Evolutionary conservation across 257 asterid genomes (phyloP).

Genomic region (Ilex asprella): DNA sequence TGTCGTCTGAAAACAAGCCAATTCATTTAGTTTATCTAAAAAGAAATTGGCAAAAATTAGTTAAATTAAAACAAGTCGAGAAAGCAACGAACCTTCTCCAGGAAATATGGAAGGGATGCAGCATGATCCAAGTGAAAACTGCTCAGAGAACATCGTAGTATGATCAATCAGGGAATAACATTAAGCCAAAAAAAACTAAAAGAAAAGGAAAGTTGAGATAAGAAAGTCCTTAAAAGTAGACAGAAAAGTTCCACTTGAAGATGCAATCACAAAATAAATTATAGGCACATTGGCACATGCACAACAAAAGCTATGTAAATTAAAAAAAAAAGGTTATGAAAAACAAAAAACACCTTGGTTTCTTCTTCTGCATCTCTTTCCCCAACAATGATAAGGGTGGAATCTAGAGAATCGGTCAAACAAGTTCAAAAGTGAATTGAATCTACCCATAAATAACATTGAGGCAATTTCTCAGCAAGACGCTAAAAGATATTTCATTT

Average conservation of each 20-base stretch:
- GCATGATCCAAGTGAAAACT: constrained; percentile 99
- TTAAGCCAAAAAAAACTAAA: constrained; percentile 1
- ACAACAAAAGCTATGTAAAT: too few relatives aligned
- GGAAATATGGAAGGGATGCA: constrained; percentile 95
- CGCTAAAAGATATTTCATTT: too few relatives aligned
- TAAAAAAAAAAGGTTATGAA: too few relatives aligned
- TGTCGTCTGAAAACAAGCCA: constrained; percentile 51
- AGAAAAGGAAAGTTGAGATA: not conserved
- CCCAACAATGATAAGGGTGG: too few relatives aligned
- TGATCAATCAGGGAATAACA: not conserved
- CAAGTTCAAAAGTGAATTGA: too few relatives aligned
- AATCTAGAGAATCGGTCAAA: too few relatives aligned
- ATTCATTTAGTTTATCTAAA: constrained; percentile 13
- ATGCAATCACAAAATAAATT: too few relatives aligned
- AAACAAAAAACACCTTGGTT: too few relatives aligned
- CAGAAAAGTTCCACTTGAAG: not conserved
- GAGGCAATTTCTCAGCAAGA: too few relatives aligned
- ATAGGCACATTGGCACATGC: too few relatives aligned
- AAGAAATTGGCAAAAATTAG: constrained; percentile 5
- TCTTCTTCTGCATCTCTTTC: too few relatives aligned
- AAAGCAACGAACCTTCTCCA: constrained; percentile 66
- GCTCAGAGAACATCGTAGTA: constrained; percentile 14
- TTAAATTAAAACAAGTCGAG: constrained; percentile 13
- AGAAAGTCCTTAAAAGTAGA: not conserved
- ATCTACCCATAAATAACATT: too few relatives aligned